A percentile compares a stretch with the other conserved stretches of the same genome.
These are phyloP conservation scores for Apiospora rasikravindrae DNA, from an alignment of 2,329 filamentous ascomycete genomes.

Conservation along the genomic window DNA sequence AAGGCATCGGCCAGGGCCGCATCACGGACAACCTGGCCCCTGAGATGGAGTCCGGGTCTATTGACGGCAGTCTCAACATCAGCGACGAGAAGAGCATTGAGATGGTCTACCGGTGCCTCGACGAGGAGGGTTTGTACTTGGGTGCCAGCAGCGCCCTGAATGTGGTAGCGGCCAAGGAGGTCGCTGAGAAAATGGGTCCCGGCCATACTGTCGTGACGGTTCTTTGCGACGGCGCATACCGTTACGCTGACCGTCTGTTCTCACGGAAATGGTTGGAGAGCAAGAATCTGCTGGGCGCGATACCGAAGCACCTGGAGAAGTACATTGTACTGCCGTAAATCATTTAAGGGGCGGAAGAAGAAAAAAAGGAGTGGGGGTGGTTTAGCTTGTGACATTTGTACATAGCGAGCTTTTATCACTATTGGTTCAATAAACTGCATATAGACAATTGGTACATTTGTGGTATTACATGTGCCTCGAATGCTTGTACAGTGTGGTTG, in stretches of 20 bases:
- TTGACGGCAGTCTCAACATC: conserved; percentile 86
- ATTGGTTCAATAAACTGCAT: conserved; percentile 1
- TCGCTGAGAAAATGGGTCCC: conserved; percentile 86
- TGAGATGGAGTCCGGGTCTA: conserved; percentile 77
- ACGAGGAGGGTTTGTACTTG: conserved; percentile 94
- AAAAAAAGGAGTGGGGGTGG: neutral
- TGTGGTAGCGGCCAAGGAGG: conserved; percentile 92
- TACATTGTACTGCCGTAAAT: conserved; percentile 87
- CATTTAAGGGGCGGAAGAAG: too few species aligned
- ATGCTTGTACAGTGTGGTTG: neutral
- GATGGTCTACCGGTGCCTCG: conserved; percentile 96
- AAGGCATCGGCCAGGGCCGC: conserved; percentile 95
- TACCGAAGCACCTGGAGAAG: conserved; percentile 86
- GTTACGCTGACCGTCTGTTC: conserved; percentile 94
- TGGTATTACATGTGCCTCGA: conserved; percentile 9
- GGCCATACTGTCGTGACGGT: conserved; percentile 93
- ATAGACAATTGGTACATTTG: conserved; percentile 14
- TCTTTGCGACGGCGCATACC: conserved; percentile 94
- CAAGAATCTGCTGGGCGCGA: conserved; percentile 81
- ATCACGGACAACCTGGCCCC: conserved; percentile 93
- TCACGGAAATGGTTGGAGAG: conserved; percentile 86
- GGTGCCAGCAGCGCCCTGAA: conserved; percentile 94
- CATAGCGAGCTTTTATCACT: conserved; percentile 6
- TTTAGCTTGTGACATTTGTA: neutral
- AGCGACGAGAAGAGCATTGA: conserved; percentile 93